Conservation (phyloP, 257 asterid species). For the Buddleja alternifolia region DNA sequence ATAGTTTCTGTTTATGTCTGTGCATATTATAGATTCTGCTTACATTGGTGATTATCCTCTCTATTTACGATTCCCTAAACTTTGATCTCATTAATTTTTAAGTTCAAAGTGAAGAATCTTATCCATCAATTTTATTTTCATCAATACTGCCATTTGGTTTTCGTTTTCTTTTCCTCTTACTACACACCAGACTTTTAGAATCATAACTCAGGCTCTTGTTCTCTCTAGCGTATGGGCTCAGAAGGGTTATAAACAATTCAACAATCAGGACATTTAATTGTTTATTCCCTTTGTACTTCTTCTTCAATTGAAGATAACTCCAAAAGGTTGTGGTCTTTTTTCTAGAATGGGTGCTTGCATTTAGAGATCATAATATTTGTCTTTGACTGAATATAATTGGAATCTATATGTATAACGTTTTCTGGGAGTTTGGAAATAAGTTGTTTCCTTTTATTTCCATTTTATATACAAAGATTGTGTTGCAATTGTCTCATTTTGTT, state of each 20-base stretch:
- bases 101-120: not conserved
- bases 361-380: not conserved
- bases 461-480: no score
- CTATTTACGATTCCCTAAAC: not conserved
- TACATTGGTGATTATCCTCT: not conserved
- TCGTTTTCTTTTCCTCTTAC: no score
- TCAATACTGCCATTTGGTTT: not conserved
- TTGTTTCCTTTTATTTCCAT: no score
- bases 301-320: not conserved
- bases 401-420: not conserved
- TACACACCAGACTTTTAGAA: not conserved
- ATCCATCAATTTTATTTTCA: not conserved
- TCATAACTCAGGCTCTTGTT: not conserved
- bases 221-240: not conserved
- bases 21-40: not conserved
- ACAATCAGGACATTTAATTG: no score
- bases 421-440: no score
- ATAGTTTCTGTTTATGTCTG: not conserved
- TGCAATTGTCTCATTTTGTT: no score
- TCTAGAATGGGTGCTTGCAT: not conserved
- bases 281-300: not conserved
- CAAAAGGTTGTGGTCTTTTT: not conserved
- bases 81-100: not conserved
- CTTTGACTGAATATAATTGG: not conserved
- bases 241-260: not conserved